Evolutionary conservation across 176 grass and related monocot genomes (phyloP).

Genomic region (Thalia dealbata): DNA sequence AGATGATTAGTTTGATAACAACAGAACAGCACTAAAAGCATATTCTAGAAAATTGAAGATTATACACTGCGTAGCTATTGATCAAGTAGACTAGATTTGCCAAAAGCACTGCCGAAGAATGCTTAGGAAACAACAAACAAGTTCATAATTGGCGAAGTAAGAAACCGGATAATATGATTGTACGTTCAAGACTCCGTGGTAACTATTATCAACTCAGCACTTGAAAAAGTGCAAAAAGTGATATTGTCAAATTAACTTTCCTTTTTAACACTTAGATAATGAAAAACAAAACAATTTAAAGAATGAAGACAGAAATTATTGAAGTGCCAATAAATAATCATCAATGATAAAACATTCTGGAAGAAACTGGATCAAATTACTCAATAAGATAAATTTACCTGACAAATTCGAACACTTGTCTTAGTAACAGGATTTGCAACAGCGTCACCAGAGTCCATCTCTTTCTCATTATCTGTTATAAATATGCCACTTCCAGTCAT

Average conservation of each 20-base stretch:
- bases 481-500: conserved; percentile 91
- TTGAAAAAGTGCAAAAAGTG: neutral
- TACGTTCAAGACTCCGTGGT: neutral
- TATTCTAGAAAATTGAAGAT: conserved; percentile 2
- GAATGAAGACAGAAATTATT: too few species aligned
- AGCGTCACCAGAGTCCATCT: conserved; percentile 26
- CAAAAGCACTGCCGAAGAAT: neutral
- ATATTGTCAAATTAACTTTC: neutral
- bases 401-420: conserved; percentile 72
- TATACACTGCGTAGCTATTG: neutral
- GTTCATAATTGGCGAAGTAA: neutral
- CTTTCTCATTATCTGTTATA: conserved; percentile 32
- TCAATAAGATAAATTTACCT: conserved; percentile 41
- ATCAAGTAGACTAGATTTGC: neutral
- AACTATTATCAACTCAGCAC: neutral
- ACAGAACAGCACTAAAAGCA: neutral
- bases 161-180: neutral
- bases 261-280: neutral
- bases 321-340: neutral
- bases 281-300: neutral
- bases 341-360: neutral
- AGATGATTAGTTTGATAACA: conserved; percentile 18
- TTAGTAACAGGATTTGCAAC: conserved; percentile 37
- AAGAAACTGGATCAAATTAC: neutral
- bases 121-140: neutral